phyloP scores from a whole-genome alignment of 2,329 filamentous ascomycete species.

The Tolypocladium nubicola region DNA sequence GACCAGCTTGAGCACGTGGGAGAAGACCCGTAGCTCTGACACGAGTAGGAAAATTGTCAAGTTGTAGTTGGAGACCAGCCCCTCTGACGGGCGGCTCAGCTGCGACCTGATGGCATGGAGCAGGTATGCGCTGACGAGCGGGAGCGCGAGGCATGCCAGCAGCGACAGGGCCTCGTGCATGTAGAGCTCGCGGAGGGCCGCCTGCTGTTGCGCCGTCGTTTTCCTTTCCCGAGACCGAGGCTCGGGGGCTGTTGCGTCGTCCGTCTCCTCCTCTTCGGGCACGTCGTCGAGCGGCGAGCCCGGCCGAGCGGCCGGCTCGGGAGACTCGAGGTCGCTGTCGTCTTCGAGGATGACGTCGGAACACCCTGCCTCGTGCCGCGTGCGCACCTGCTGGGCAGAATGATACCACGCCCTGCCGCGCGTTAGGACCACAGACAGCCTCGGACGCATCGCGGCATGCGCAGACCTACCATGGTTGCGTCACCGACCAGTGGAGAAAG shows the following conservation, averaged over 20 bases:
- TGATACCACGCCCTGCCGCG: slow-evolving; percentile 59
- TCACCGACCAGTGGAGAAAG: slow-evolving; percentile 87
- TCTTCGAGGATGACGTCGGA: slow-evolving; percentile 30
- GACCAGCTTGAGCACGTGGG: slow-evolving; percentile 72
- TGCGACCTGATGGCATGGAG: slow-evolving; percentile 73
- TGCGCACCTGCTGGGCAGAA: slow-evolving; percentile 53
- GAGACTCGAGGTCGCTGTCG: slow-evolving; percentile 31
- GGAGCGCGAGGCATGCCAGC: slow-evolving; percentile 67
- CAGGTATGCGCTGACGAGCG: slow-evolving; percentile 69
- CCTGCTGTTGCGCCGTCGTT: slow-evolving; percentile 15
- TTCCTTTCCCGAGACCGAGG: slow-evolving; percentile 8
- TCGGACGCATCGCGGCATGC: background rate
- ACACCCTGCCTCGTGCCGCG: slow-evolving; percentile 34
- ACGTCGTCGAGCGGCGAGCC: slow-evolving; percentile 28
- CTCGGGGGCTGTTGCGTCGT: background rate
- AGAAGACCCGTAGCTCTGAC: slow-evolving; percentile 73
- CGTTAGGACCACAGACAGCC: background rate
- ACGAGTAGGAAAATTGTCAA: slow-evolving; percentile 82
- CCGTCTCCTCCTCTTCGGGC: slow-evolving; percentile 28
- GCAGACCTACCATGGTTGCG: slow-evolving; percentile 63
- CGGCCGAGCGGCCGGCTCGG: slow-evolving; percentile 7
- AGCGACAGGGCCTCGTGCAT: slow-evolving; percentile 67
- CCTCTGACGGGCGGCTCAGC: slow-evolving; percentile 73
- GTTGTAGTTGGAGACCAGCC: slow-evolving; percentile 86
- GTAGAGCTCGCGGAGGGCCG: slow-evolving; percentile 54